Evolutionary conservation across 2,329 filamentous ascomycete species (phyloP), one percentile per base, ranked within the genome.

Genomic region (Xylariaceae sp.): DNA sequence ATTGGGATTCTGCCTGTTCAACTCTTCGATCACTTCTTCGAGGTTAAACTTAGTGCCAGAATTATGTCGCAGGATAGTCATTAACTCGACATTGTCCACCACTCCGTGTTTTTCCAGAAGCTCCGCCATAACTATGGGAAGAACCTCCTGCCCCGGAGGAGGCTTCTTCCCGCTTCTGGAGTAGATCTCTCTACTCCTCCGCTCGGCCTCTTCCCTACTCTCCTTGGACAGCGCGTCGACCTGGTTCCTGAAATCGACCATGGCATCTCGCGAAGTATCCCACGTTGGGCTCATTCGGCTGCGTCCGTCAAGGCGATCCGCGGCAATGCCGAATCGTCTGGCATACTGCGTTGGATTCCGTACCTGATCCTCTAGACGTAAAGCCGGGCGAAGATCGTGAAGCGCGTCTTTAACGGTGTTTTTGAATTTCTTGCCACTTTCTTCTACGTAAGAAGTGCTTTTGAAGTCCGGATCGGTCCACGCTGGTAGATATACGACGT

Each of bases 281-380:
- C 55, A 44, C 1, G 61, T 56, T 1, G 64, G 63, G 39, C 62
- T 66, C 30, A 62, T 51, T 22, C 62, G 57, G 42, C 64, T 66
- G 15, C 62, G 57, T 2, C 64, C 63, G 11, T 59, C 58, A 1
- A 39, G 15, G 7, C 61, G 56, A 11, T 56, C 58, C 0, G 56
- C 55, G 22, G 59, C 54, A 5, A 66, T 60, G 1, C 64, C 64
- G 41, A 59, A 66, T 1, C 62, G 58, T 18, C 42, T 49, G 2
- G 62, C 64, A 38, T 60, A 64, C 0, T 45, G 27, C 0, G 63
- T 63, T 15, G 63, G 62, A 6, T 48, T 44, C 1, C 46, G 51
- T 1, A 58, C 12, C 1, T 5, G n/a, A 33, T 66, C 64, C 3
- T 41, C 27, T 1, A 53, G 6, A 9, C 54, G 57, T 38, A 66